These are phyloP conservation scores for Limonomyces culmigenus DNA, from an alignment of 1,284 basidiomycete genomes.

Conservation along the genomic window DNA sequence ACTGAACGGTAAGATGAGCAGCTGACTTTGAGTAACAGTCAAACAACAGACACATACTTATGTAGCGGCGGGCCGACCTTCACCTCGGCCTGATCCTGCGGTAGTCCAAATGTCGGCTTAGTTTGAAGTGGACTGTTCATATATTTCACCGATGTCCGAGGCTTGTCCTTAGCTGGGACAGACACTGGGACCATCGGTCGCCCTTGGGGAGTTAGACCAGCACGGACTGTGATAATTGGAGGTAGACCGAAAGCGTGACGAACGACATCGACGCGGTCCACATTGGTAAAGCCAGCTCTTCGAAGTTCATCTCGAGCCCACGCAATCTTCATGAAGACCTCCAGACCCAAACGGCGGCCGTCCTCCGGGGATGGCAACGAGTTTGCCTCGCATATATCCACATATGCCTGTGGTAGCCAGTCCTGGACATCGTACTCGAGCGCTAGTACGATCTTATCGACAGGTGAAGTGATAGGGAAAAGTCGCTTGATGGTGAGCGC, in stretches of 20 bases:
- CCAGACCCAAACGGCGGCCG: neutral
- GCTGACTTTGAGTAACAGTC: too few species aligned
- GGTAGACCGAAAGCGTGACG: neutral
- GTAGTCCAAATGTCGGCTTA: too few species aligned
- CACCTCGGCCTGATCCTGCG: too few species aligned
- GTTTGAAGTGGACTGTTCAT: too few species aligned
- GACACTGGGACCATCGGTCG: too few species aligned
- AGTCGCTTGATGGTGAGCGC: slow-evolving; percentile 6
- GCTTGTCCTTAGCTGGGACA: too few species aligned
- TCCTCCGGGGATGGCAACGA: neutral
- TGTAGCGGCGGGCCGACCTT: too few species aligned
- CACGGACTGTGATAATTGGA: neutral
- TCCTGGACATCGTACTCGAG: slow-evolving; percentile 5
- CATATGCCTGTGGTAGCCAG: slow-evolving; percentile 5
- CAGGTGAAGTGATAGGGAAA: slow-evolving; percentile 4
- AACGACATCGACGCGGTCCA: neutral
- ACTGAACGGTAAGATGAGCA: too few species aligned
- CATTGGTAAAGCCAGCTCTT: neutral
- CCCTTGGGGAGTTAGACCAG: too few species aligned
- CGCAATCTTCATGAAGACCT: neutral
- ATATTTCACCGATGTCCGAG: too few species aligned
- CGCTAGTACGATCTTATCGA: slow-evolving; percentile 8
- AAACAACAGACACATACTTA: too few species aligned
- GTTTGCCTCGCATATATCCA: neutral
- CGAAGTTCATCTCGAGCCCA: neutral